Evolutionary conservation across 148 eudicot species (phyloP), one percentile per base, ranked within the genome.

Genomic region (Euryodendron excelsum): DNA sequence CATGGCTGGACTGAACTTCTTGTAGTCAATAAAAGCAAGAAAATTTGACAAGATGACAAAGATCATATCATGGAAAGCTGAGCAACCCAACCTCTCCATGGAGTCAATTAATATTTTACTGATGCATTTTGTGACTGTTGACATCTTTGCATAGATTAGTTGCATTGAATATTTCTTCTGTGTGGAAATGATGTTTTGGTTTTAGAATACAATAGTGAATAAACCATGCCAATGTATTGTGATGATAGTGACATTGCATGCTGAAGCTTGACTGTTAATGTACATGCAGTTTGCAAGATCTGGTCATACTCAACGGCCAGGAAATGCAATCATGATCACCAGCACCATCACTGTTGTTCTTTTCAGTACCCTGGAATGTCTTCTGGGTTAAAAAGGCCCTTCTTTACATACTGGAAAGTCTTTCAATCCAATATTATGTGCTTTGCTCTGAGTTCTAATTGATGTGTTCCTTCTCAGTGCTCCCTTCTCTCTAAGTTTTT

Each of bases 241-340:
- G 12, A 17, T 64, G 68, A 21, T 15, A 9, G 41, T 33, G 17
- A 61, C 20, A 66, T 37, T 4, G 25, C 45, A 66, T 37, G 34
- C 21, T 66, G 47, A 66, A 60, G 48, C 45, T 27, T 33, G 44
- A 28, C 12, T 44, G 69, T 56, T 28, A 17, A 50, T 39, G 72
- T 6, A 63, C 21, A 17, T 86, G 84, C 90, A 93, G 98, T 93
- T 91, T 78, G 79, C 94, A 23, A 89, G 82, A 77, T 86, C 84
- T 20, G 96, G 94, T 8, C 94, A 88, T 69, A 91, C 93, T 48
- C 88, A 89, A 73, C 86, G 77, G 78, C 89, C 92, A 20, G 92
- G 87, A 63, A 87, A 90, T 82, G 98, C 98, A 53, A 77, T 90
- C 73, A 86, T 90, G 92, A 91, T 93, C 78, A 93, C 98, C 60